Conservation (phyloP, 306 rosid species). For the Cucumis sativus region Cucumber_9930_V3 NC_026656.2:5794001-5794500, state of each 20-base stretch:
- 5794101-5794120: conserved; percentile 96
- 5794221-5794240: conserved; percentile 95
- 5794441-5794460: background rate
- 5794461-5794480: background rate
- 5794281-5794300: conserved; percentile 13
- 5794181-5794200: conserved; percentile 82
- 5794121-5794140: conserved; percentile 88
- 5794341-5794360: background rate
- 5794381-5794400: too few relatives aligned
- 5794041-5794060: background rate
- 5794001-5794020: background rate
- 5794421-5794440: background rate
- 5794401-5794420: background rate
- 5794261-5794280: conserved; percentile 99
- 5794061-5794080: background rate
- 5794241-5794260: conserved; percentile 94
- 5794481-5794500: background rate
- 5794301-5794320: background rate
- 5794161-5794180: conserved; percentile 94
- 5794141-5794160: conserved; percentile 92
- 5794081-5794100: conserved; percentile 33
- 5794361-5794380: background rate
- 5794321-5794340: background rate
- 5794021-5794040: background rate
- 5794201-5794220: conserved; percentile 87